Percentiles rank a stretch among this genome's conserved stretches.
phyloP scores from a whole-genome alignment of 192 early-diverging fungal species.

The Diversispora eburnea region DNA sequence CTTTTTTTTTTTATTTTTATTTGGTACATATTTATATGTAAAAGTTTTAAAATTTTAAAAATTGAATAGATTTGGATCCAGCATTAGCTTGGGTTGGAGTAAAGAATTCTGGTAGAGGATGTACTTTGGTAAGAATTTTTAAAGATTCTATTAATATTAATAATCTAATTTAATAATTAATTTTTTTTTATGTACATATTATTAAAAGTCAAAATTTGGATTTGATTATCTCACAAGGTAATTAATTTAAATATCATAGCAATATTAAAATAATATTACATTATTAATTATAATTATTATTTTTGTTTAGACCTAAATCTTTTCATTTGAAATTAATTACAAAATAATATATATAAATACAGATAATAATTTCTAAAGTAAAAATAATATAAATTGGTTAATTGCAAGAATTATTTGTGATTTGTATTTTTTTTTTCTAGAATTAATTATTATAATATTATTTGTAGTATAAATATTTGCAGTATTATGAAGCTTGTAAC shows the following conservation, averaged over 20 bases:
- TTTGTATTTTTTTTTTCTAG: too few relatives aligned
- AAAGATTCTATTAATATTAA: too few relatives aligned
- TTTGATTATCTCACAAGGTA: slow-evolving; percentile 68
- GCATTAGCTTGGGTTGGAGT: slow-evolving; percentile 75
- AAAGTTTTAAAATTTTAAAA: background rate
- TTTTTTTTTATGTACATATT: background rate
- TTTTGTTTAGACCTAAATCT: slow-evolving; percentile 44
- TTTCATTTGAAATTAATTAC: slow-evolving; percentile 55
- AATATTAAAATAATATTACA: background rate
- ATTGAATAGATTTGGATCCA: slow-evolving; percentile 59
- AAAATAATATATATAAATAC: slow-evolving; percentile 17
- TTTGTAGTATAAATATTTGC: too few relatives aligned
- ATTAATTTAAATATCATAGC: background rate
- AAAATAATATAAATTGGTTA: too few relatives aligned
- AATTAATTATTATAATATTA: too few relatives aligned
- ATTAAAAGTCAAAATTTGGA: slow-evolving; percentile 53
- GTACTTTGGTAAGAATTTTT: slow-evolving; percentile 41
- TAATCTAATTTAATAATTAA: background rate
- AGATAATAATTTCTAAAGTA: too few relatives aligned
- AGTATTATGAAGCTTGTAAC: too few relatives aligned
- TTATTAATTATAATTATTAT: background rate
- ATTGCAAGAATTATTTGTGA: too few relatives aligned
- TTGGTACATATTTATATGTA: background rate
- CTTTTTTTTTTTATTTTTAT: background rate
- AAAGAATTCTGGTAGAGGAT: slow-evolving; percentile 72